Evolutionary conservation across 2,329 filamentous ascomycete genomes (phyloP).

Genomic region (Alternaria sp.): DNA sequence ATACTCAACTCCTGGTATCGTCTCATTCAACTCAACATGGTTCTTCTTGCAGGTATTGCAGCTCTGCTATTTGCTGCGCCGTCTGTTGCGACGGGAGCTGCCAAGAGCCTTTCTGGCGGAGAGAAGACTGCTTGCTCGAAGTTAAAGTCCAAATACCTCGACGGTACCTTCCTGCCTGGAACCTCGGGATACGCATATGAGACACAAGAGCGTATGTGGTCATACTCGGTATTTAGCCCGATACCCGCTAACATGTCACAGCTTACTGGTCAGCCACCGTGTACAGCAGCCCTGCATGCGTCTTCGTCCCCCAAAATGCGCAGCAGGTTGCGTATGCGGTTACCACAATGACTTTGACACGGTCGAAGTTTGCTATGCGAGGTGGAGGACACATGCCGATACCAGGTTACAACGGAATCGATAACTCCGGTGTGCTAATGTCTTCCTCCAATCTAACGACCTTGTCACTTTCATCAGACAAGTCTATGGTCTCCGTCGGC

Average conservation of each 20-base stretch:
- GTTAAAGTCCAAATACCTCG: neutral
- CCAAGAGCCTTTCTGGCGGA: neutral
- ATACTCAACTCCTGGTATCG: too few species aligned
- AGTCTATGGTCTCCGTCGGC: conserved; percentile 30
- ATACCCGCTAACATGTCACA: neutral
- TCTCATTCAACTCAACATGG: too few species aligned
- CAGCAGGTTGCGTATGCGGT: conserved; percentile 26
- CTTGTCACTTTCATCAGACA: conserved; percentile 29
- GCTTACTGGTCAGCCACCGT: conserved; percentile 17
- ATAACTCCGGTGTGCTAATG: conserved; percentile 22
- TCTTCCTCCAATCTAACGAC: conserved; percentile 25
- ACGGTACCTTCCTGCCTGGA: neutral
- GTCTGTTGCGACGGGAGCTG: neutral
- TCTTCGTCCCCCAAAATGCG: conserved; percentile 25
- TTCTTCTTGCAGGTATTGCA: neutral
- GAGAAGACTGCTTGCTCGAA: neutral
- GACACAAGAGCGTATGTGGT: neutral
- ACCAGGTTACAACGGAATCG: conserved; percentile 20
- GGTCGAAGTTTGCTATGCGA: conserved; percentile 25
- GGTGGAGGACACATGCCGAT: conserved; percentile 36
- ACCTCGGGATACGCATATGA: neutral
- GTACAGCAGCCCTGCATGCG: conserved; percentile 23
- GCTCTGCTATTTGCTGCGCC: neutral
- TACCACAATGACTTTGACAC: conserved; percentile 14
- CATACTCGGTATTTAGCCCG: too few species aligned